Evolutionary conservation across 371 early-diverging fungal genomes (phyloP).

Genomic region (Gilbertella persicaria): DNA sequence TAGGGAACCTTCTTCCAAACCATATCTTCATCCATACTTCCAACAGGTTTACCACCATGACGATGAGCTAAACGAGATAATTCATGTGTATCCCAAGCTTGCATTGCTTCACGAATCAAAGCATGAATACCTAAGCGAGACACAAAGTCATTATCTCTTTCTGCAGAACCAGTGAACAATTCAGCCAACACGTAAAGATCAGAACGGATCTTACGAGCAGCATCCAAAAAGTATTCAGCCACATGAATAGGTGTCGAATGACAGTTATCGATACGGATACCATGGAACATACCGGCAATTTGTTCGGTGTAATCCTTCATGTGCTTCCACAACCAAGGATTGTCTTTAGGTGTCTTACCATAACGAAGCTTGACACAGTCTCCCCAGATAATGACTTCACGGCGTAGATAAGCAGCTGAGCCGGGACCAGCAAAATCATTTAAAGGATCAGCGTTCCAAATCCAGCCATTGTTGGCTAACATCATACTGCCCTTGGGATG

Average conservation of each 20-base stretch:
- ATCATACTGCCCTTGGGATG: slow-evolving; percentile 64
- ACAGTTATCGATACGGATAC: slow-evolving; percentile 98
- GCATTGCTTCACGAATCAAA: slow-evolving; percentile 96
- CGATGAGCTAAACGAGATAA: slow-evolving; percentile 86
- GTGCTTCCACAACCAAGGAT: slow-evolving; percentile 95
- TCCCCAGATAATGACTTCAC: slow-evolving; percentile 97
- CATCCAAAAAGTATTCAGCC: slow-evolving; percentile 89
- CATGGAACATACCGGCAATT: slow-evolving; percentile 90
- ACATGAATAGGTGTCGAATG: slow-evolving; percentile 97
- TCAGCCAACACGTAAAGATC: slow-evolving; percentile 96
- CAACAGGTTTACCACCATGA: slow-evolving; percentile 87
- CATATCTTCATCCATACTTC: slow-evolving; percentile 68
- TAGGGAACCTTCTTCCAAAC: slow-evolving; percentile 50
- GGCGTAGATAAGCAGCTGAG: slow-evolving; percentile 86
- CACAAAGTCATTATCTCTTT: slow-evolving; percentile 88
- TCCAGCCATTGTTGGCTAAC: slow-evolving; percentile 98
- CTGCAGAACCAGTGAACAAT: slow-evolving; percentile 94
- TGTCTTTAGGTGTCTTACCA: slow-evolving; percentile 81
- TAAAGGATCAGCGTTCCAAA: slow-evolving; percentile 96
- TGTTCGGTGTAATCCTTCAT: slow-evolving; percentile 85
- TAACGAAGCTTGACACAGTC: slow-evolving; percentile 98
- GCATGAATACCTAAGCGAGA: slow-evolving; percentile 93
- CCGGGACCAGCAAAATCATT: slow-evolving; percentile 87
- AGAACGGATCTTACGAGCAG: slow-evolving; percentile 82
- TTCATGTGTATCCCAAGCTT: slow-evolving; percentile 93